Evolutionary conservation across 805 yeast genomes (phyloP).

Genomic region (Naumovozyma baii): DNA sequence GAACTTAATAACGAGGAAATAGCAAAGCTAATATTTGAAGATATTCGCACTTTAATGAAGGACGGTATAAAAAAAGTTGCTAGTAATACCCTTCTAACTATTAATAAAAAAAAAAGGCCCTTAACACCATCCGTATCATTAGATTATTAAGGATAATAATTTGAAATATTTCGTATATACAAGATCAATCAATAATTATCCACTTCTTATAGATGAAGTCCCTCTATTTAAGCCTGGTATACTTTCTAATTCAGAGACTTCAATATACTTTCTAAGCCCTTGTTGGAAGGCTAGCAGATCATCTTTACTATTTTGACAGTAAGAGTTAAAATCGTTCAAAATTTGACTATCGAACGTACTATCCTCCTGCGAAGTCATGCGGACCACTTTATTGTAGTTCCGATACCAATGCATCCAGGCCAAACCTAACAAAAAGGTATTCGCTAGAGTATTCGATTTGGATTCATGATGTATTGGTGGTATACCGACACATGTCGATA

Average conservation of each 20-base stretch:
- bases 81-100: constrained; percentile 10
- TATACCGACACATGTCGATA: constrained; percentile 6
- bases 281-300: neutral
- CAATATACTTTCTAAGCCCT: too few species aligned
- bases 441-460: neutral
- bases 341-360: neutral
- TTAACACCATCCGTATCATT: constrained; percentile 24
- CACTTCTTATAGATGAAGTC: too few species aligned
- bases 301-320: neutral
- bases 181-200: too few species aligned
- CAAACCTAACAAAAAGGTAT: constrained; percentile 1
- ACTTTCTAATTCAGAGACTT: too few species aligned
- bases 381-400: neutral
- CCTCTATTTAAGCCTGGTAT: neutral
- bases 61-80: constrained; percentile 9
- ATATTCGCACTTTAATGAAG: constrained; percentile 17
- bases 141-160: constrained; percentile 32
- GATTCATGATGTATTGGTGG: neutral
- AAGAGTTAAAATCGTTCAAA: neutral
- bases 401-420: neutral
- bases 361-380: neutral
- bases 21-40: constrained; percentile 28
- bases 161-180: too few species aligned
- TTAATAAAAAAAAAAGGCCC: constrained; percentile 16
- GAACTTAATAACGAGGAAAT: constrained; percentile 28